phyloP scores from a whole-genome alignment of 2,329 filamentous ascomycete genomes.

The Whalleya microplaca region DNA sequence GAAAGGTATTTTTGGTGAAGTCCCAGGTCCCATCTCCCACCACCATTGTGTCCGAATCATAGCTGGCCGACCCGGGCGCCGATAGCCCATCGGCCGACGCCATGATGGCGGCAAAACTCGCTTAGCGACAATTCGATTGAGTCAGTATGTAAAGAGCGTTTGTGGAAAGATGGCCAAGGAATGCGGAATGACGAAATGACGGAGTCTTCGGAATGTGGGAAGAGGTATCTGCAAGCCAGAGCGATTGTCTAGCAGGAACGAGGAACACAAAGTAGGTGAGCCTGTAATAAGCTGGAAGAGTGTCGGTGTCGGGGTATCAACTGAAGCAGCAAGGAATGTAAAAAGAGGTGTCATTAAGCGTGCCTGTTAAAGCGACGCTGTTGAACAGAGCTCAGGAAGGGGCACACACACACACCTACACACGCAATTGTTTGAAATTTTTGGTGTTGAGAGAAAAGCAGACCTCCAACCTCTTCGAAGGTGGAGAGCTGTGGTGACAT shows the following conservation, averaged over 20 bases:
- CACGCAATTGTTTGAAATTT: neutral
- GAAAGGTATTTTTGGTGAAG: slow-evolving; percentile 73
- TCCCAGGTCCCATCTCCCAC: slow-evolving; percentile 88
- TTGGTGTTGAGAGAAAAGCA: neutral
- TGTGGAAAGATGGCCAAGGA: slow-evolving; percentile 11
- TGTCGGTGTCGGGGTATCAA: no score
- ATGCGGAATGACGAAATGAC: slow-evolving; percentile 18
- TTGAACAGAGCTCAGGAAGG: neutral
- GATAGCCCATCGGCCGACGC: slow-evolving; percentile 65
- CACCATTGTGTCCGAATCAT: slow-evolving; percentile 72
- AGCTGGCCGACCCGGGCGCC: slow-evolving; percentile 72
- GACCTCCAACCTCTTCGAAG: slow-evolving; percentile 2
- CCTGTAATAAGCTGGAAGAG: no score
- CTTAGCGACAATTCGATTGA: slow-evolving; percentile 10
- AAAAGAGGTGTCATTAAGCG: slow-evolving; percentile 16
- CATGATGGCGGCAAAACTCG: slow-evolving; percentile 54
- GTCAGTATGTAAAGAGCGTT: slow-evolving; percentile 1
- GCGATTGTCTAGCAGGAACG: slow-evolving; percentile 3
- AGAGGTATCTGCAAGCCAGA: neutral
- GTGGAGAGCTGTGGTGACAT: slow-evolving; percentile 31
- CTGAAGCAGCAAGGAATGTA: slow-evolving; percentile 5
- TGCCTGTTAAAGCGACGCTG: neutral
- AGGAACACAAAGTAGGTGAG: neutral
- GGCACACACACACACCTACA: no score
- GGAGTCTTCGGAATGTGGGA: slow-evolving; percentile 18